phyloP scores from a whole-genome alignment of 192 early-diverging fungal species.

The Coemansia sp. region DNA sequence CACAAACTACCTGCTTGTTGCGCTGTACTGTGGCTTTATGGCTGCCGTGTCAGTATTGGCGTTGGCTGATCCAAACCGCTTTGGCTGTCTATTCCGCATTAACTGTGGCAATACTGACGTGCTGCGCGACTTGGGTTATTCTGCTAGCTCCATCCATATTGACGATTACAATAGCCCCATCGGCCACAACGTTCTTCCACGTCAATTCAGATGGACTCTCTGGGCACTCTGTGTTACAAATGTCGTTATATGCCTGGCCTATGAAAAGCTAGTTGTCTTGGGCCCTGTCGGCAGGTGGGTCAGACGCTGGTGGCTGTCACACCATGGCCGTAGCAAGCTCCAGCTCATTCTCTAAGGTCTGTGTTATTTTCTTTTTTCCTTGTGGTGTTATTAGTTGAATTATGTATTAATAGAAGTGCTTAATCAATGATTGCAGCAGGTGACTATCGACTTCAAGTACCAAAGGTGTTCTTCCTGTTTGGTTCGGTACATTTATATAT shows the following conservation, averaged over 20 bases:
- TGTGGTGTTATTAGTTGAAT: slow-evolving; percentile 3
- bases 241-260: slow-evolving; percentile 41
- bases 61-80: slow-evolving; percentile 67
- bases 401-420: too few relatives aligned
- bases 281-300: slow-evolving; percentile 52
- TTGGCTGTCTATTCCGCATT: slow-evolving; percentile 68
- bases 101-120: slow-evolving; percentile 63
- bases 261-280: slow-evolving; percentile 57
- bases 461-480: too few relatives aligned
- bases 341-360: neutral
- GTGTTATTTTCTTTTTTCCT: neutral
- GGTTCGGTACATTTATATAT: too few relatives aligned
- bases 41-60: slow-evolving; percentile 56
- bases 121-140: slow-evolving; percentile 39
- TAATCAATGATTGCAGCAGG: neutral
- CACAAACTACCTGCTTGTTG: slow-evolving; percentile 61
- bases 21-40: slow-evolving; percentile 55
- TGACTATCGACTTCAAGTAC: too few relatives aligned
- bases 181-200: slow-evolving; percentile 76
- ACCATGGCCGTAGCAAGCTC: slow-evolving; percentile 12
- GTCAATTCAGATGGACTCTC: slow-evolving; percentile 59
- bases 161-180: slow-evolving; percentile 61
- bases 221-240: slow-evolving; percentile 56
- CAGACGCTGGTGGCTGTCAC: slow-evolving; percentile 29
- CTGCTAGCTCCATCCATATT: slow-evolving; percentile 48